phyloP scores from a whole-genome alignment of 306 rosid species.

The Carpinus viminea region DNA sequence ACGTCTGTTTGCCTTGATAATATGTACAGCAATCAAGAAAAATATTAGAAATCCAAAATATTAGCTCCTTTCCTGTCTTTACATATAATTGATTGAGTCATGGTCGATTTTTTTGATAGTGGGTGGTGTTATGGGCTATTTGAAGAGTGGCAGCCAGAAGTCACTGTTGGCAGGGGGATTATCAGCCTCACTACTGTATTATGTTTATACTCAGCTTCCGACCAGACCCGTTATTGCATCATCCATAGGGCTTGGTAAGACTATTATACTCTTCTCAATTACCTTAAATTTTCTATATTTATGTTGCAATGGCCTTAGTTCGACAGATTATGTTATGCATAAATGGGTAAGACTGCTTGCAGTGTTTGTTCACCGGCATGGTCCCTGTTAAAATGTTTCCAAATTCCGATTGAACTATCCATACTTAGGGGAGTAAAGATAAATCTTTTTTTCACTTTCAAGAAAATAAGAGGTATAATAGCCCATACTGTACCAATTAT shows the following conservation, averaged over 20 bases:
- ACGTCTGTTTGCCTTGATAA: background rate
- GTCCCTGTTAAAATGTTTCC: background rate
- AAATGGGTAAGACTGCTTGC: background rate
- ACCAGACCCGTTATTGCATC: constrained; percentile 82
- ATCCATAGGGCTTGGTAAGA: constrained; percentile 88
- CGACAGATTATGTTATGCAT: constrained; percentile 1
- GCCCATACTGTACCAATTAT: background rate
- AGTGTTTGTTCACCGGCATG: background rate
- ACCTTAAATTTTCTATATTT: constrained; percentile 1
- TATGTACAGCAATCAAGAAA: background rate
- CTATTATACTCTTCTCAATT: background rate
- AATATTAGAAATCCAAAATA: background rate
- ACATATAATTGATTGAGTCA: background rate
- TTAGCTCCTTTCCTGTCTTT: background rate
- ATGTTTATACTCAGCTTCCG: constrained; percentile 74
- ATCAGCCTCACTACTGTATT: constrained; percentile 66
- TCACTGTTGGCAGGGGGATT: constrained; percentile 87
- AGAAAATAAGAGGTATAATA: background rate
- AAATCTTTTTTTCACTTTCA: background rate
- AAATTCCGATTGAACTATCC: background rate
- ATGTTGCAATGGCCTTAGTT: constrained; percentile 3
- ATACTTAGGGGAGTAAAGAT: background rate
- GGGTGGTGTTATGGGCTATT: constrained; percentile 91
- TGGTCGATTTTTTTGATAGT: constrained; percentile 42
- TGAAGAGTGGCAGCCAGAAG: constrained; percentile 95